phyloP scores from a whole-genome alignment of 208 protist genomes.

The Hexamita inflata region DNA sequence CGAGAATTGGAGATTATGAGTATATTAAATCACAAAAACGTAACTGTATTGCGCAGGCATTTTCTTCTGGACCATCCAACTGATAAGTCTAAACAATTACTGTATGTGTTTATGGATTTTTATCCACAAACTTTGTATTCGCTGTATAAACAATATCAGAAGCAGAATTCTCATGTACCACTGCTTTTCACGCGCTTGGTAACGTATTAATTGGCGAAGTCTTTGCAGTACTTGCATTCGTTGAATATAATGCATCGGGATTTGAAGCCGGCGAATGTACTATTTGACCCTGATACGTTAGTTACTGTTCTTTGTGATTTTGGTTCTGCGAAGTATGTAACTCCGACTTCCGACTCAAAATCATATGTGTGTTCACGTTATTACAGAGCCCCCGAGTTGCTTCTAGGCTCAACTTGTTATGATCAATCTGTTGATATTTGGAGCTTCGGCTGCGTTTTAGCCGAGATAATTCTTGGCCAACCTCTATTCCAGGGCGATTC shows the following conservation, averaged over 20 bases:
- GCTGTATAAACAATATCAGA: constrained; percentile 66
- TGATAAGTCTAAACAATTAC: constrained; percentile 71
- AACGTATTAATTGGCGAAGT: constrained; percentile 80
- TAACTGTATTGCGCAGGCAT: constrained; percentile 72
- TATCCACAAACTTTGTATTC: constrained; percentile 79
- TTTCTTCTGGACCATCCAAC: constrained; percentile 59
- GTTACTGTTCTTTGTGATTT: constrained; percentile 82
- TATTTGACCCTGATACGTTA: constrained; percentile 61
- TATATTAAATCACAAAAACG: constrained; percentile 60
- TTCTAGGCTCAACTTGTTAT: constrained; percentile 20
- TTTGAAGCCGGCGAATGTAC: constrained; percentile 43
- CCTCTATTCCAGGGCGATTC: constrained; percentile 5
- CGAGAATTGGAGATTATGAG: constrained; percentile 85
- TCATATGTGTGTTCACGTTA: constrained; percentile 40
- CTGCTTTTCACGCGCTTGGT: constrained; percentile 53
- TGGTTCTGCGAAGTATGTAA: constrained; percentile 49
- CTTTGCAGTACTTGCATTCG: constrained; percentile 81
- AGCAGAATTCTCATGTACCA: constrained; percentile 60
- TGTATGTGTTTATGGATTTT: constrained; percentile 95
- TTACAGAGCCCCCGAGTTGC: constrained; percentile 30
- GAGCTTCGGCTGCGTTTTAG: constrained; percentile 22
- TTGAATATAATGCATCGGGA: constrained; percentile 63
- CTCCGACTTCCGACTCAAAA: constrained; percentile 24
- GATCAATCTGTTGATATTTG: constrained; percentile 27
- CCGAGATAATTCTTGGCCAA: constrained; percentile 15